Evolutionary conservation across 768 basidiomycete species (phyloP).

Genomic region (Lactifluus subvellereus): DNA sequence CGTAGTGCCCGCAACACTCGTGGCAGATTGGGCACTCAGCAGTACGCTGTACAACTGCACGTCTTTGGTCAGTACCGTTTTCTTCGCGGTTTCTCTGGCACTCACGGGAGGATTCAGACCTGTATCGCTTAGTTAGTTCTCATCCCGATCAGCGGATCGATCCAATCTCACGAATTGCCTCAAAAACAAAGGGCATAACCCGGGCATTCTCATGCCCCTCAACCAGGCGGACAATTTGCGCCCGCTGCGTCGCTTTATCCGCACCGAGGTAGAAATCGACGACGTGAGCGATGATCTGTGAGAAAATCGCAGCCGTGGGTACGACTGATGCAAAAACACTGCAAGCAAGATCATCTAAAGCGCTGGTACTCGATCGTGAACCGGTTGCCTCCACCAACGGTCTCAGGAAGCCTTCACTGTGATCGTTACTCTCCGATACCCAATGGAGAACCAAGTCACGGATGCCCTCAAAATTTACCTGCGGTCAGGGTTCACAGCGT

Average conservation of each 20-base stretch:
- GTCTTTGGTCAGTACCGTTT: background rate
- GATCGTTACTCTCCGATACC: slow-evolving; percentile 25
- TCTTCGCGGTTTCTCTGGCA: background rate
- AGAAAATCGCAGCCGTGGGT: slow-evolving; percentile 51
- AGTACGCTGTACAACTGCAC: slow-evolving; percentile 18
- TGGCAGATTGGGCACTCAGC: slow-evolving; percentile 2
- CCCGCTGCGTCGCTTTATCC: background rate
- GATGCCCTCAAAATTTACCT: slow-evolving; percentile 18
- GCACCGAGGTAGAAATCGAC: slow-evolving; percentile 53
- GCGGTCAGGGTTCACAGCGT: background rate
- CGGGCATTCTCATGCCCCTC: background rate
- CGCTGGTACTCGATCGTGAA: slow-evolving; percentile 23
- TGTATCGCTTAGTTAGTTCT: slow-evolving; percentile 8
- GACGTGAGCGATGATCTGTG: slow-evolving; percentile 48
- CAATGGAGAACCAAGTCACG: slow-evolving; percentile 24
- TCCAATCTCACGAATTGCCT: slow-evolving; percentile 21
- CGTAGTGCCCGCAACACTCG: slow-evolving; percentile 14
- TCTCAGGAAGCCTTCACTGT: slow-evolving; percentile 20
- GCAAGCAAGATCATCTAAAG: slow-evolving; percentile 38
- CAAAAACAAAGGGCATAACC: slow-evolving; percentile 20
- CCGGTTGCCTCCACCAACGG: slow-evolving; percentile 22
- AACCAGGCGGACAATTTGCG: slow-evolving; percentile 1
- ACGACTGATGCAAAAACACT: slow-evolving; percentile 49
- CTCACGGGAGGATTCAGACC: slow-evolving; percentile 24
- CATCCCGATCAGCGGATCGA: background rate